phyloP scores from a whole-genome alignment of 2,329 filamentous ascomycete species.

The Aspergillus ochraceus region DNA sequence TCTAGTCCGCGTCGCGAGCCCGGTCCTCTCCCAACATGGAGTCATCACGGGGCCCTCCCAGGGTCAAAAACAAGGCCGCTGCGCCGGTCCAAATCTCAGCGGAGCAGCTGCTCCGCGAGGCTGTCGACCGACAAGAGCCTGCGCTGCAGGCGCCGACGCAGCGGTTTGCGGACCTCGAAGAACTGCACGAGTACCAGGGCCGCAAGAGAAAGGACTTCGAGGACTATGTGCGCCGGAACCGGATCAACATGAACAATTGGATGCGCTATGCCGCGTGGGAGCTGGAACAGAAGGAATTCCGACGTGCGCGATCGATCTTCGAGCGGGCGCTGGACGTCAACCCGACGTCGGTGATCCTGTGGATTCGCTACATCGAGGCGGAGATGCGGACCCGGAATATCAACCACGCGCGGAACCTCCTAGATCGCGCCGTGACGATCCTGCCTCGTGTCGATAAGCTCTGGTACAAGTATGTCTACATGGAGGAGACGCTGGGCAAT shows the following conservation, averaged over 20 bases:
- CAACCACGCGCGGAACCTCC: constrained; percentile 90
- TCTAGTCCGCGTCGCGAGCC: neutral
- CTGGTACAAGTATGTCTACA: constrained; percentile 99
- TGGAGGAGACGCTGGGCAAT: constrained; percentile 97
- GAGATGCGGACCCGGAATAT: constrained; percentile 97
- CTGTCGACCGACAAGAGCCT: constrained; percentile 92
- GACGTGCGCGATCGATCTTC: constrained; percentile 86
- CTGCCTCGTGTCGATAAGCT: constrained; percentile 90
- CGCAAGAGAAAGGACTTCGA: constrained; percentile 96
- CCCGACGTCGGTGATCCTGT: constrained; percentile 79
- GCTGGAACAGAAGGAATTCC: constrained; percentile 95
- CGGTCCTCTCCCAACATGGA: constrained; percentile 66
- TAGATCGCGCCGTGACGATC: constrained; percentile 92
- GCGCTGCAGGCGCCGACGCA: constrained; percentile 87
- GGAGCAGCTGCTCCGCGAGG: constrained; percentile 94
- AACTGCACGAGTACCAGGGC: constrained; percentile 95
- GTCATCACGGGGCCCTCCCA: constrained; percentile 81
- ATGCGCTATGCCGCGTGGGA: constrained; percentile 97
- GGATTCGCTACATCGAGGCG: constrained; percentile 91
- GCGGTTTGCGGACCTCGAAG: constrained; percentile 92
- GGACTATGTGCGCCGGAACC: constrained; percentile 92
- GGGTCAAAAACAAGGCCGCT: constrained; percentile 98
- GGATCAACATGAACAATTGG: constrained; percentile 98
- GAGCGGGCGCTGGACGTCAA: constrained; percentile 93
- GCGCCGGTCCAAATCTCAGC: constrained; percentile 91